Conservation (phyloP, 352 stramenopile genomes). For the Phytophthora vignae region DNA sequence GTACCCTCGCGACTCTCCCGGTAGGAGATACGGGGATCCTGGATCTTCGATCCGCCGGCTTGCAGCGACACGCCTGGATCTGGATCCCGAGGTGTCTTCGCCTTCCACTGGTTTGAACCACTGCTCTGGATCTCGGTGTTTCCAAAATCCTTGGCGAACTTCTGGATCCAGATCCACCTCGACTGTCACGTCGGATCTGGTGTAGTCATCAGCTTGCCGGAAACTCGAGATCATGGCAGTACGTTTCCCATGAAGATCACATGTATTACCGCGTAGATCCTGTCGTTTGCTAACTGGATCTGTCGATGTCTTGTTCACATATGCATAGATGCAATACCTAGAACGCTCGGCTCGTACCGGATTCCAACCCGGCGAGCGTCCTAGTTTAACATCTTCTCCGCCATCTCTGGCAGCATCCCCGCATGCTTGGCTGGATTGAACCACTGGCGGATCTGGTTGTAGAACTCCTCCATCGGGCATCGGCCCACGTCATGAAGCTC, state of each 20-base stretch:
- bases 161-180: background rate
- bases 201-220: background rate
- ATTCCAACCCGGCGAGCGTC: too few species aligned
- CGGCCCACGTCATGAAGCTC: too few species aligned
- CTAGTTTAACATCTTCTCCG: too few species aligned
- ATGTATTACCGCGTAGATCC: background rate
- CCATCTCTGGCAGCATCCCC: too few species aligned
- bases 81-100: background rate
- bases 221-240: background rate
- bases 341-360: too few species aligned
- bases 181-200: background rate
- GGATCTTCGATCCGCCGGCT: background rate
- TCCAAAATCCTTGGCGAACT: constrained; percentile 15
- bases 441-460: too few species aligned
- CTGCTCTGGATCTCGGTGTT: too few species aligned
- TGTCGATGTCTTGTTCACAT: background rate
- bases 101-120: background rate
- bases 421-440: too few species aligned
- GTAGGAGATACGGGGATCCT: background rate
- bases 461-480: too few species aligned
- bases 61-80: background rate
- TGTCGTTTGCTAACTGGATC: background rate
- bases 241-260: background rate
- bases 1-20: background rate
- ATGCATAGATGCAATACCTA: background rate